phyloP scores from a whole-genome alignment of 2,329 filamentous ascomycete genomes.

The Fusarium devonianum region DNA sequence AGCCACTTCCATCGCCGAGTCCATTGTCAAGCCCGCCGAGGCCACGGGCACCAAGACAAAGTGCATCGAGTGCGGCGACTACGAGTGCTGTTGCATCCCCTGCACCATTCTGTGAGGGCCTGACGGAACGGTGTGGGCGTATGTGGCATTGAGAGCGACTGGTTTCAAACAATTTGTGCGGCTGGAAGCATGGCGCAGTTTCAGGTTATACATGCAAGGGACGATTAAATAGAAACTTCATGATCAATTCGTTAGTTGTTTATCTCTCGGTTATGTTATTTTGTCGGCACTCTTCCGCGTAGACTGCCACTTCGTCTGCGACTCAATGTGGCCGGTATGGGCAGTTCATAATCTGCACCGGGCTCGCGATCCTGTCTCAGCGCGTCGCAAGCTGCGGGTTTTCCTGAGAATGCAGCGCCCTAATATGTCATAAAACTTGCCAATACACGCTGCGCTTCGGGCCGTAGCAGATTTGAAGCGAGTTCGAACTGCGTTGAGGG shows the following conservation, averaged over 20 bases:
- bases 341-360: too few species aligned
- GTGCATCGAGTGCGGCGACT: constrained; percentile 42
- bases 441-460: too few species aligned
- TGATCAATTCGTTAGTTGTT: constrained; percentile 4
- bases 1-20: constrained; percentile 57
- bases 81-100: constrained; percentile 62
- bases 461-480: too few species aligned
- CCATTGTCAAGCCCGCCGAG: constrained; percentile 59
- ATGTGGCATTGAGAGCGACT: constrained; percentile 6
- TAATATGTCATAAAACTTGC: too few species aligned
- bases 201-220: constrained; percentile 10
- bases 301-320: too few species aligned
- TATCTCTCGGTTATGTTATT: too few species aligned
- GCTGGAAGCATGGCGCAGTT: constrained; percentile 6
- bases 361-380: too few species aligned
- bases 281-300: too few species aligned
- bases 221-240: constrained; percentile 7
- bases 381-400: too few species aligned
- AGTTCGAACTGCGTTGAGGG: too few species aligned
- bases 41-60: constrained; percentile 49
- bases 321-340: too few species aligned
- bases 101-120: constrained; percentile 57
- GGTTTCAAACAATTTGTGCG: constrained; percentile 13
- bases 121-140: background rate
- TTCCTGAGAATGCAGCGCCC: too few species aligned